A percentile compares a stretch with the other conserved stretches of the same genome.
Evolutionary conservation across 148 eudicot genomes (phyloP).

Genomic region (Dianthus caryophyllus): DNA sequence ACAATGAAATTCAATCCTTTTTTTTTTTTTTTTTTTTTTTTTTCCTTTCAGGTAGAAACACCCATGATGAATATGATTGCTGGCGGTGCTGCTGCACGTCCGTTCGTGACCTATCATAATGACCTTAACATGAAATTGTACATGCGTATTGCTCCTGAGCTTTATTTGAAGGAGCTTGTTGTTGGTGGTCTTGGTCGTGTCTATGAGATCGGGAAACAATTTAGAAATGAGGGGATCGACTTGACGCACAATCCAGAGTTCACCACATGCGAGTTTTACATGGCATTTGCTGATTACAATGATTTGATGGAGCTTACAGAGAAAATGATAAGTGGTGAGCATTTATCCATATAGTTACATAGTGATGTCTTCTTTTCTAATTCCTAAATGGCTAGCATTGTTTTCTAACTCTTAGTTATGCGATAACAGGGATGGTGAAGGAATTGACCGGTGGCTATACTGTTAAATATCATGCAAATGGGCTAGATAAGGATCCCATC

Average conservation of each 20-base stretch:
- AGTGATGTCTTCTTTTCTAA: not conserved
- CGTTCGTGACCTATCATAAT: slow-evolving; percentile 93
- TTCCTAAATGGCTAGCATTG: not conserved
- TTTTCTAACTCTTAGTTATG: not conserved
- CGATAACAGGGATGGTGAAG: slow-evolving; percentile 73
- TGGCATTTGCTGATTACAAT: slow-evolving; percentile 96
- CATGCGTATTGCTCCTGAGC: slow-evolving; percentile 97
- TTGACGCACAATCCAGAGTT: slow-evolving; percentile 97
- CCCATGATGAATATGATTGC: slow-evolving; percentile 98
- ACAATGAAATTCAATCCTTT: slow-evolving; percentile 13
- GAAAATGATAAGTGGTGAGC: slow-evolving; percentile 61
- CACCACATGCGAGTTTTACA: slow-evolving; percentile 93
- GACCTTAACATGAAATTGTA: slow-evolving; percentile 81
- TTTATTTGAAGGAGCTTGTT: slow-evolving; percentile 86
- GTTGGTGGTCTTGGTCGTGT: slow-evolving; percentile 95
- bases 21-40: not conserved
- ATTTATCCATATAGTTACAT: not conserved
- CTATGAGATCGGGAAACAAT: slow-evolving; percentile 94
- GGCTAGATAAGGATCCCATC: slow-evolving; percentile 73
- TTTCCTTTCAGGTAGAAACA: slow-evolving; percentile 64
- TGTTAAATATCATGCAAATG: slow-evolving; percentile 79
- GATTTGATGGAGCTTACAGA: slow-evolving; percentile 89
- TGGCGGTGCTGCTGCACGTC: slow-evolving; percentile 99
- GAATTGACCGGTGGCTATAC: slow-evolving; percentile 81
- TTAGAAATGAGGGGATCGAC: slow-evolving; percentile 95